Conservation (phyloP, 345 rosid species). For the Melaleuca quinquenervia region DNA sequence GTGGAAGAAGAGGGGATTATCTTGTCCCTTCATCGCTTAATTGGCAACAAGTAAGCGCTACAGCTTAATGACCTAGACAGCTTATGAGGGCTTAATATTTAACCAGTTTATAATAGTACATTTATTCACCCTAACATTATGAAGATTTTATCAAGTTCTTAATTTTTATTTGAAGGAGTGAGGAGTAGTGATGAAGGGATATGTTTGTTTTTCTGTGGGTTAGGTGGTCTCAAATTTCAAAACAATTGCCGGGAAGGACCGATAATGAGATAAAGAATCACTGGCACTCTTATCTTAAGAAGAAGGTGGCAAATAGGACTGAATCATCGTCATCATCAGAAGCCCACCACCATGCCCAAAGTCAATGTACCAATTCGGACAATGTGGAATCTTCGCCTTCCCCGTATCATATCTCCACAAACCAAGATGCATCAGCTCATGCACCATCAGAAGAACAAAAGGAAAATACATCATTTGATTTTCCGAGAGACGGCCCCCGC, state of each 20-base stretch:
- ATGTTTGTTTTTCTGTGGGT: neutral
- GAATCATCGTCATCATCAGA: neutral
- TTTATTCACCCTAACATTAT: neutral
- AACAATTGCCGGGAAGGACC: slow-evolving; percentile 85
- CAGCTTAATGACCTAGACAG: neutral
- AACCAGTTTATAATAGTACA: neutral
- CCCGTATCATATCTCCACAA: neutral
- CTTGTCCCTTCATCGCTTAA: slow-evolving; percentile 49
- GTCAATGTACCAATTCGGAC: neutral
- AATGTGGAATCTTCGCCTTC: neutral
- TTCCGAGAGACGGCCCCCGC: neutral
- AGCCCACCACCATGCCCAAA: neutral
- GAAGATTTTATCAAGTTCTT: neutral
- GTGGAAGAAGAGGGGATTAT: slow-evolving; percentile 61
- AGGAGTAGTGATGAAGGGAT: neutral
- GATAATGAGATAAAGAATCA: slow-evolving; percentile 90
- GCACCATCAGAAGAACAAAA: neutral
- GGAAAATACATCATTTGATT: neutral
- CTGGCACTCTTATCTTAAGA: slow-evolving; percentile 76
- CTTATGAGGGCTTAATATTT: neutral
- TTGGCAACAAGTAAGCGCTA: slow-evolving; percentile 79
- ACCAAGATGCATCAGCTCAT: neutral
- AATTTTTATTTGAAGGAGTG: neutral
- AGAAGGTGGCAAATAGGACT: neutral
- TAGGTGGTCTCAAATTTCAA: slow-evolving; percentile 92